These are phyloP conservation scores for Diutina ranongensis DNA, from an alignment of 1,139 yeast species.

Conservation along the genomic window DNA sequence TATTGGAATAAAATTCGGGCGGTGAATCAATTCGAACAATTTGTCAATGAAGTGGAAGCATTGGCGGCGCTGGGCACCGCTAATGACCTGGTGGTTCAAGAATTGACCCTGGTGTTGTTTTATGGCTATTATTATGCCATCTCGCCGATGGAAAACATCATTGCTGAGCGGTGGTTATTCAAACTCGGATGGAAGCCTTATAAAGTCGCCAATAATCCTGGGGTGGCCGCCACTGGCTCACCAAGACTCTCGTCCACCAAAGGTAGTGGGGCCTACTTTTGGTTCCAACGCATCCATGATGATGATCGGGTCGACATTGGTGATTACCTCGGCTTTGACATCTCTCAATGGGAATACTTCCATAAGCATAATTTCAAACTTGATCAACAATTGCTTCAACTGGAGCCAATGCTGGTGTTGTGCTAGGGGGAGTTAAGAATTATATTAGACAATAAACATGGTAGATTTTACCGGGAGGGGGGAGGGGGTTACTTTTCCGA, in stretches of 20 bases:
- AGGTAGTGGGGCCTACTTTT: constrained; percentile 1
- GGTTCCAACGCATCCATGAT: not conserved
- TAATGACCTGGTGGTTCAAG: constrained; percentile 20
- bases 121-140: constrained; percentile 44
- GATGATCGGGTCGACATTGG: constrained; percentile 18
- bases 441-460: not conserved
- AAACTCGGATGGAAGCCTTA: constrained; percentile 37
- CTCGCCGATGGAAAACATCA: constrained; percentile 19
- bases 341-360: constrained; percentile 32
- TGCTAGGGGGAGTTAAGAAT: too few relatives aligned
- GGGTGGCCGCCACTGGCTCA: too few relatives aligned
- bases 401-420: not conserved
- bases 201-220: too few relatives aligned
- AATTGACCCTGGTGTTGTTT: constrained; percentile 38
- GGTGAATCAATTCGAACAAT: constrained; percentile 24
- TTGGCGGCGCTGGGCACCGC: constrained; percentile 14
- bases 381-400: constrained; percentile 15
- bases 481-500: too few relatives aligned
- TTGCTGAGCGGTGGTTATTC: constrained; percentile 31
- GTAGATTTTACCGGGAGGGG: not conserved
- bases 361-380: constrained; percentile 27
- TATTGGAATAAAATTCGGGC: constrained; percentile 42
- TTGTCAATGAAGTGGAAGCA: constrained; percentile 20
- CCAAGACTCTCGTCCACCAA: too few relatives aligned
- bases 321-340: constrained; percentile 35